phyloP scores from a whole-genome alignment of 192 early-diverging fungal species.

The Pilobolus umbonatus region DNA sequence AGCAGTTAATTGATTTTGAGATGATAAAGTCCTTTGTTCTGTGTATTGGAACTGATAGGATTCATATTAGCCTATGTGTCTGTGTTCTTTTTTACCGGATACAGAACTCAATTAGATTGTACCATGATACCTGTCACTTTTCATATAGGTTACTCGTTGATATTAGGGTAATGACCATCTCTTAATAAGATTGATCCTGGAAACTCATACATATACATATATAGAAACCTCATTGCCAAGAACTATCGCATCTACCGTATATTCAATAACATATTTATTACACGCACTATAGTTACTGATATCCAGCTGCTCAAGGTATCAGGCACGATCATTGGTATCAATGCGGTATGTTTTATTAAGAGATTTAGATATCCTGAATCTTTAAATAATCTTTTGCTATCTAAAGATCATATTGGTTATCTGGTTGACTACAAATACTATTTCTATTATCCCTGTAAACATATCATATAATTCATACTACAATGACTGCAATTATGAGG shows the following conservation, averaged over 20 bases:
- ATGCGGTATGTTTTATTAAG: slow-evolving; percentile 26
- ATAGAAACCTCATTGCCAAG: slow-evolving; percentile 47
- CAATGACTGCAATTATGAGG: slow-evolving; percentile 20
- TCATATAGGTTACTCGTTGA: slow-evolving; percentile 34
- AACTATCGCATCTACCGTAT: slow-evolving; percentile 48
- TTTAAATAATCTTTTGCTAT: not conserved
- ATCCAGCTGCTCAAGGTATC: slow-evolving; percentile 43
- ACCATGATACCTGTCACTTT: slow-evolving; percentile 33
- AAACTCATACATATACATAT: not conserved
- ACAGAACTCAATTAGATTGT: slow-evolving; percentile 11
- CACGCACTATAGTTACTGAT: slow-evolving; percentile 39
- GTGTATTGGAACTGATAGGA: slow-evolving; percentile 40
- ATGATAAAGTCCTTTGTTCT: slow-evolving; percentile 40
- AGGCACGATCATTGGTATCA: slow-evolving; percentile 31
- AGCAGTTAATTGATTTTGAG: not conserved
- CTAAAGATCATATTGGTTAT: slow-evolving; percentile 10
- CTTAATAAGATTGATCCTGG: not conserved
- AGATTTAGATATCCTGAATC: not conserved
- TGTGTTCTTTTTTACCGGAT: slow-evolving; percentile 29
- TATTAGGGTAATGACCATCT: slow-evolving; percentile 20
- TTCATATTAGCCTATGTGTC: slow-evolving; percentile 41
- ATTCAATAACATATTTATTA: slow-evolving; percentile 48
- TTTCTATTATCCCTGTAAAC: slow-evolving; percentile 5
- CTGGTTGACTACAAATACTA: slow-evolving; percentile 17
- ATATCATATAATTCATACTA: slow-evolving; percentile 20